phyloP scores from a whole-genome alignment of 371 early-diverging fungal species.

The Mortierella polycephala region DNA sequence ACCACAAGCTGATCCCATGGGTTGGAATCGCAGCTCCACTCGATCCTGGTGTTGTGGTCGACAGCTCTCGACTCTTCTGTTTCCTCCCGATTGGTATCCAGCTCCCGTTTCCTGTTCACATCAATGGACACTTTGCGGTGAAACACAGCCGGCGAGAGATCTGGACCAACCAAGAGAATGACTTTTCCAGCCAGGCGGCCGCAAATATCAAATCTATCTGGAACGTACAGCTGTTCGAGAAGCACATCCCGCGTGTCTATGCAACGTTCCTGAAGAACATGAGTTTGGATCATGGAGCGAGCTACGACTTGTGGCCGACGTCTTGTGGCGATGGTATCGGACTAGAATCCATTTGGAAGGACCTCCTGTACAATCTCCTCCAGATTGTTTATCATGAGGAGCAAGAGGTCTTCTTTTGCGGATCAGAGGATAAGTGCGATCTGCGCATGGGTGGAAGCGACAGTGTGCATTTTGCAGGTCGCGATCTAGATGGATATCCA shows the following conservation, averaged over 20 bases:
- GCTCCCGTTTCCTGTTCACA: constrained; percentile 50
- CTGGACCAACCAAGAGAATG: constrained; percentile 38
- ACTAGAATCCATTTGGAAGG: constrained; percentile 23
- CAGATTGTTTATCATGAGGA: background rate
- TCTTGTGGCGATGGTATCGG: constrained; percentile 7
- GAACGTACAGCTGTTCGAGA: constrained; percentile 48
- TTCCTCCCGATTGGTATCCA: constrained; percentile 52
- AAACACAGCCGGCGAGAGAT: constrained; percentile 44
- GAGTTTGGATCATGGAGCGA: constrained; percentile 12
- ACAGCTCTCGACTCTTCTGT: constrained; percentile 41
- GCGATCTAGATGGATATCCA: constrained; percentile 9
- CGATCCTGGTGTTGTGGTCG: constrained; percentile 5
- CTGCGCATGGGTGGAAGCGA: background rate
- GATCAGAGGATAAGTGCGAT: background rate
- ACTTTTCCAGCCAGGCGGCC: constrained; percentile 15
- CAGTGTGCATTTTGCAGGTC: constrained; percentile 9
- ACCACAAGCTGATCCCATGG: constrained; percentile 51
- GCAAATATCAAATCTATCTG: constrained; percentile 47
- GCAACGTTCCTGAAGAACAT: constrained; percentile 33
- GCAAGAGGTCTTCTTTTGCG: constrained; percentile 21
- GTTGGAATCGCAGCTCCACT: constrained; percentile 49
- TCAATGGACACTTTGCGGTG: constrained; percentile 55
- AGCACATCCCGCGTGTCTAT: constrained; percentile 34
- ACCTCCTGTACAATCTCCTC: constrained; percentile 4
- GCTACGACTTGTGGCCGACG: constrained; percentile 34